Evolutionary conservation across 1,284 basidiomycete genomes (phyloP), one percentile per base, ranked within the genome.

Genomic region (Ustilago tritici): DNA sequence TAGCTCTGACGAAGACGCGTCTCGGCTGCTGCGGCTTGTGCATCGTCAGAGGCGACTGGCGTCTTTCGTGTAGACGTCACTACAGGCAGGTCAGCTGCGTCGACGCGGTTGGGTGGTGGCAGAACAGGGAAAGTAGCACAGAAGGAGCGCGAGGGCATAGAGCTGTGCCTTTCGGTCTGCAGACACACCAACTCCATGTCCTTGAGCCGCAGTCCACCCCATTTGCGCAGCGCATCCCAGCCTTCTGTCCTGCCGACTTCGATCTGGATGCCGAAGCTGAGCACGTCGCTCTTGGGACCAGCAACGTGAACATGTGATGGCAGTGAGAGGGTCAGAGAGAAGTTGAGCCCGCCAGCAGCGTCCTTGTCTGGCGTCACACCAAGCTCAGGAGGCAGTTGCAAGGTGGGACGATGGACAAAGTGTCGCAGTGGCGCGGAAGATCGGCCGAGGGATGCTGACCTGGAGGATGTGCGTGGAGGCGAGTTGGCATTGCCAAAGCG

Each of bases 191-290:
- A 75, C 61, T 86, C 84, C 81, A 86, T 81, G 62, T 86, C 84
- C 53, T 83, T 76, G 70, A 86, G 73, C 1, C 84, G 73, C 53
- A 86, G 50, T 10, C 84, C 84, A 15, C 84, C 82, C 61, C 76
- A 65, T 57, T 76, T 71, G 12, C 74, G 62, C 9, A 82, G 74
- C 17, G 65, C 68, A 35, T 69, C 74, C 84, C 84, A 84, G 35
- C 74, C 80, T 23, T 56, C 54, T 1, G 78, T 61, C n/a, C 68
- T 70, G 43, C 83, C 82, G 2, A 84, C 77, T 56, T 85, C 84
- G 50, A 85, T 81, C 64, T 85, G 84, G 6, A 86, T 78, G n/a
- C 84, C 83, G 56, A 86, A 86, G 46, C 76, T 82, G 46, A 86
- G 80, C 43, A 81, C 74, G 34, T 83, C 82, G 56, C 73, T 76